Conservation (phyloP, 1,284 basidiomycete genomes). For the Sanghuangporus weigelae region DNA sequence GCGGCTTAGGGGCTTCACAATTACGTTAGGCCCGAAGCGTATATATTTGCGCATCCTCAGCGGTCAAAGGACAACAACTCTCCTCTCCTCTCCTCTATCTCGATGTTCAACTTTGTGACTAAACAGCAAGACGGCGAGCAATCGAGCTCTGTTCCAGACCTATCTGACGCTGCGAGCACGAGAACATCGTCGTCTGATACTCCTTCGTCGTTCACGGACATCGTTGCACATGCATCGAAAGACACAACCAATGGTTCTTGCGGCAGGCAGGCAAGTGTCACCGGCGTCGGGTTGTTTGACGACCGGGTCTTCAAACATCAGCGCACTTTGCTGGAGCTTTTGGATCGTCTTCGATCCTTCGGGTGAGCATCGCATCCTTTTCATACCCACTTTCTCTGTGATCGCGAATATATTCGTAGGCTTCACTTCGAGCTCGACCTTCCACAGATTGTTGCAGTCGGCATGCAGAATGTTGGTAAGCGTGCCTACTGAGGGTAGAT, state of each 20-base stretch:
- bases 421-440: slow-evolving; percentile 63
- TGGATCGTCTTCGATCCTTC: neutral
- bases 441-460: slow-evolving; percentile 64
- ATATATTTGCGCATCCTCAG: neutral
- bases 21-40: too few relatives aligned
- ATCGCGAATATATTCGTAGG: slow-evolving; percentile 28
- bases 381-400: neutral
- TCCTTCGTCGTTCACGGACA: too few relatives aligned
- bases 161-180: neutral
- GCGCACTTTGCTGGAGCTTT: neutral
- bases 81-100: too few relatives aligned
- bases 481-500: neutral
- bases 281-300: neutral
- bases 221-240: too few relatives aligned
- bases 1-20: too few relatives aligned
- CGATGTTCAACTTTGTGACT: neutral
- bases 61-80: neutral
- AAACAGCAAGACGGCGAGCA: neutral
- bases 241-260: neutral
- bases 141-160: neutral
- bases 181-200: neutral
- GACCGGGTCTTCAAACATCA: neutral
- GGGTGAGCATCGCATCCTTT: neutral
- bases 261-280: neutral
- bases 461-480: slow-evolving; percentile 48